phyloP scores from a whole-genome alignment of 495 filamentous ascomycete genomes.

The Cercophora sp. region DNA sequence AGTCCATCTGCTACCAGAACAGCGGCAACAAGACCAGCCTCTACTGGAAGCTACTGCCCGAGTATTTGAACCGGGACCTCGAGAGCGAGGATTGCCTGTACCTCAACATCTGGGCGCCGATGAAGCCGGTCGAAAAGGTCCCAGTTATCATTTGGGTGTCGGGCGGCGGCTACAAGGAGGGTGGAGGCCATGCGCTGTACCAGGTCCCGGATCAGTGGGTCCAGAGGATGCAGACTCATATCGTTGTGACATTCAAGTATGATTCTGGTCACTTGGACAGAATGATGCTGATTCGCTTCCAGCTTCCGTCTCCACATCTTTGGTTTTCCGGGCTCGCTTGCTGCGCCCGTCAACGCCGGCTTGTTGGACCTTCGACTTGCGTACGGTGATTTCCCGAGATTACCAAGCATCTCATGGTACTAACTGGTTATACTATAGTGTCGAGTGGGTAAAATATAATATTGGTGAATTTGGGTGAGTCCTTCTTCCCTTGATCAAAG shows the following conservation, averaged over 20 bases:
- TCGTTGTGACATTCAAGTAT: slow-evolving; percentile 60
- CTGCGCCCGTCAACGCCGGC: slow-evolving; percentile 39
- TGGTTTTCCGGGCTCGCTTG: slow-evolving; percentile 45
- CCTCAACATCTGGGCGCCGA: slow-evolving; percentile 48
- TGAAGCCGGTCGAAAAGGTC: not conserved
- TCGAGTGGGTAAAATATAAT: not conserved
- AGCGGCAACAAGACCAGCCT: slow-evolving; percentile 8
- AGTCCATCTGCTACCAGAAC: slow-evolving; percentile 6
- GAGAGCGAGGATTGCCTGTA: slow-evolving; percentile 52
- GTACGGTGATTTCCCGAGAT: not conserved
- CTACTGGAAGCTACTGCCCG: slow-evolving; percentile 1
- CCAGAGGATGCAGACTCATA: slow-evolving; percentile 28
- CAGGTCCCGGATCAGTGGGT: slow-evolving; percentile 30
- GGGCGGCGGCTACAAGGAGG: slow-evolving; percentile 19
- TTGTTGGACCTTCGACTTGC: slow-evolving; percentile 50
- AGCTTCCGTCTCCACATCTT: slow-evolving; percentile 54
- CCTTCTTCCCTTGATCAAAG: too few species aligned
- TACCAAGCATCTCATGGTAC: not conserved
- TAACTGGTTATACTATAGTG: not conserved
- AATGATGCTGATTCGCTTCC: not conserved
- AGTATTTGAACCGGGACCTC: slow-evolving; percentile 2
- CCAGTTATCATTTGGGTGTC: slow-evolving; percentile 27
- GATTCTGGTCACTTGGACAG: not conserved
- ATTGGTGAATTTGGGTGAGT: not conserved
- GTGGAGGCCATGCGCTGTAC: not conserved